These are phyloP conservation scores for Penicillium sp. DNA, from an alignment of 2,329 filamentous ascomycete genomes.

Conservation along the genomic window DNA sequence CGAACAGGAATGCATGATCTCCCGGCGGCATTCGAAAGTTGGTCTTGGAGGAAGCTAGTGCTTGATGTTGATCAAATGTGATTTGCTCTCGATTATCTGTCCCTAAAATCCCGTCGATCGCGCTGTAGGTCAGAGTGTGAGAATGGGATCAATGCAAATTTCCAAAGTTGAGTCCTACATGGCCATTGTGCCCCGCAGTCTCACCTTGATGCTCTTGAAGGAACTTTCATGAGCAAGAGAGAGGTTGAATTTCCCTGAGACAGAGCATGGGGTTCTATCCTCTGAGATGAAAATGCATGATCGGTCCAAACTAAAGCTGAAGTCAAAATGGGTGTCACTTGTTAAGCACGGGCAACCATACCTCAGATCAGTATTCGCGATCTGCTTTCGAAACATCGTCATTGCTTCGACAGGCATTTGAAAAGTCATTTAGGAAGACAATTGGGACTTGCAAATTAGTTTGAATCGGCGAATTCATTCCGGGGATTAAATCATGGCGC, in stretches of 20 bases:
- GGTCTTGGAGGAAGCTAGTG: conserved; percentile 17
- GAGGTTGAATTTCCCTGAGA: conserved; percentile 16
- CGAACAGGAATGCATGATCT: conserved; percentile 23
- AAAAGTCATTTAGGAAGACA: background rate
- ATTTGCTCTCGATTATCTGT: conserved; percentile 9
- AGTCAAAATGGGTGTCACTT: background rate
- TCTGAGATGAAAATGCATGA: conserved; percentile 19
- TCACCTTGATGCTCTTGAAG: conserved; percentile 18
- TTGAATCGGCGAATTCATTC: background rate
- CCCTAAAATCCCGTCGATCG: conserved; percentile 1
- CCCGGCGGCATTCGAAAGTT: conserved; percentile 20
- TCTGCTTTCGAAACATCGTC: conserved; percentile 6
- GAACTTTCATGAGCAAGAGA: conserved; percentile 5
- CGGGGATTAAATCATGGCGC: conserved; percentile 1
- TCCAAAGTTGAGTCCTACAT: conserved; percentile 8
- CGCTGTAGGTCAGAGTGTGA: background rate
- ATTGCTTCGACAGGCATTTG: background rate
- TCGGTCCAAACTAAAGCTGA: conserved; percentile 13
- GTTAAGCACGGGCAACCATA: background rate
- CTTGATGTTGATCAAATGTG: conserved; percentile 16
- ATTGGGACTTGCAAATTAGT: background rate
- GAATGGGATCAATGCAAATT: background rate
- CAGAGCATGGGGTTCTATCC: background rate
- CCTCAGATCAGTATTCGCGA: conserved; percentile 1
- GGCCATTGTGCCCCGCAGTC: conserved; percentile 15